Evolutionary conservation across 805 yeast genomes (phyloP).

Genomic region (Saccharomycopsis guyanensis): DNA sequence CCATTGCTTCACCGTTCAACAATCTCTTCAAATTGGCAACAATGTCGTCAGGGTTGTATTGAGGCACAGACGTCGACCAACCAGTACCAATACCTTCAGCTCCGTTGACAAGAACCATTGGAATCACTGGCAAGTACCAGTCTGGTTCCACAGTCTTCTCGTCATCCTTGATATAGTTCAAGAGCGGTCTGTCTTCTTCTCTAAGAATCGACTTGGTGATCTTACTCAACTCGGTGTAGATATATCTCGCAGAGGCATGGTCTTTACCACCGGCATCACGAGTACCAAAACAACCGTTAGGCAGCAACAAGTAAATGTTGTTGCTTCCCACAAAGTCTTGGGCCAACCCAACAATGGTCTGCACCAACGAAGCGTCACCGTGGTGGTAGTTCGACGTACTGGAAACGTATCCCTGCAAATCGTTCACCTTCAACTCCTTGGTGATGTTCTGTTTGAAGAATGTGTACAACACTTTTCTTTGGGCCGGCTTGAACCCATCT

Average conservation of each 20-base stretch:
- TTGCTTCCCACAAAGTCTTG: conserved; percentile 93
- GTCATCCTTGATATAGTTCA: conserved; percentile 81
- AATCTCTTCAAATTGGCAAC: conserved; percentile 65
- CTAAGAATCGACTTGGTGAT: conserved; percentile 73
- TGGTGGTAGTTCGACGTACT: conserved; percentile 92
- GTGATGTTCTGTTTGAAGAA: conserved; percentile 74
- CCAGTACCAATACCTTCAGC: conserved; percentile 99
- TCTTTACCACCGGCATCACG: conserved; percentile 97
- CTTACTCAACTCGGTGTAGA: conserved; percentile 74
- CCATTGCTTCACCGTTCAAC: conserved; percentile 64
- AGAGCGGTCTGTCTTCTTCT: conserved; percentile 70
- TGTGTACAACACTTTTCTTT: conserved; percentile 85
- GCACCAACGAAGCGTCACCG: conserved; percentile 83
- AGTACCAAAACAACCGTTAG: conserved; percentile 95
- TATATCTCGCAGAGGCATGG: conserved; percentile 96
- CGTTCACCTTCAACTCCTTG: conserved; percentile 81
- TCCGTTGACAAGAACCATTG: conserved; percentile 93
- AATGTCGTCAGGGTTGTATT: conserved; percentile 79
- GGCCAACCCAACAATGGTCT: conserved; percentile 88
- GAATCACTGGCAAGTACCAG: conserved; percentile 90
- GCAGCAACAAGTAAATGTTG: conserved; percentile 74
- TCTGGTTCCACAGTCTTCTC: conserved; percentile 92
- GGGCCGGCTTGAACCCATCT: conserved; percentile 97
- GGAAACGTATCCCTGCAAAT: conserved; percentile 81
- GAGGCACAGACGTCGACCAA: conserved; percentile 92